phyloP scores from a whole-genome alignment of 2,329 filamentous ascomycete species.

The Colletotrichum sp. region DNA sequence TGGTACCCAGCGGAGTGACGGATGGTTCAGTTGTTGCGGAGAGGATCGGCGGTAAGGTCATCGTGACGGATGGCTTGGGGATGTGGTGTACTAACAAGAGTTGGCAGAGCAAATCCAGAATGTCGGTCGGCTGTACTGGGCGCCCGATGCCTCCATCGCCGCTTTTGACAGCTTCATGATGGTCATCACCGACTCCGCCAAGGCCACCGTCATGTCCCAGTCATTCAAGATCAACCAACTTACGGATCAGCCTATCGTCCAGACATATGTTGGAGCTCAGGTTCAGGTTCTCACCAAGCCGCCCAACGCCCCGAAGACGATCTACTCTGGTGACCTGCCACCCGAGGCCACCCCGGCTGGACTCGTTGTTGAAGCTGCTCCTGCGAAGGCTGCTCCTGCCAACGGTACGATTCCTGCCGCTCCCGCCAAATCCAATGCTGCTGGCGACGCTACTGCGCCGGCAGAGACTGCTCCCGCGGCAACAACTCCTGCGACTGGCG shows the following conservation, averaged over 20 bases:
- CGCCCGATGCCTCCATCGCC: slow-evolving; percentile 22
- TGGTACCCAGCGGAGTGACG: slow-evolving; percentile 22
- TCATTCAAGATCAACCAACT: slow-evolving; percentile 18
- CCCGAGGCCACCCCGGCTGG: neutral
- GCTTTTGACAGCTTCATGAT: slow-evolving; percentile 25
- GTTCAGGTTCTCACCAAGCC: neutral
- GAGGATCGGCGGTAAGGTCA: slow-evolving; percentile 24
- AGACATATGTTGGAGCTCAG: neutral
- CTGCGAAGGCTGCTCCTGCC: neutral
- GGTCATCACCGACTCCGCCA: slow-evolving; percentile 24
- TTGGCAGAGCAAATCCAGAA: slow-evolving; percentile 24
- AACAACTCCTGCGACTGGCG: neutral
- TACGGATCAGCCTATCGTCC: slow-evolving; percentile 1
- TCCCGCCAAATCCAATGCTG: neutral
- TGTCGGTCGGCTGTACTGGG: slow-evolving; percentile 24
- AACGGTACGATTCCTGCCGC: neutral
- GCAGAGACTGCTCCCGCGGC: neutral
- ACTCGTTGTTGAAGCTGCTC: neutral
- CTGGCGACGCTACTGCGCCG: neutral
- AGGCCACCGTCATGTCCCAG: slow-evolving; percentile 16
- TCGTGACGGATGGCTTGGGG: slow-evolving; percentile 10
- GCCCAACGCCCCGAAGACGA: neutral
- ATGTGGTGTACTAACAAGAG: neutral
- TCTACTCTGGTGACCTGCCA: slow-evolving; percentile 4
- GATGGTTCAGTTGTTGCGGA: slow-evolving; percentile 24